phyloP scores from a whole-genome alignment of 169 alveolate genomes.

The Eimeria necatrix region DNA sequence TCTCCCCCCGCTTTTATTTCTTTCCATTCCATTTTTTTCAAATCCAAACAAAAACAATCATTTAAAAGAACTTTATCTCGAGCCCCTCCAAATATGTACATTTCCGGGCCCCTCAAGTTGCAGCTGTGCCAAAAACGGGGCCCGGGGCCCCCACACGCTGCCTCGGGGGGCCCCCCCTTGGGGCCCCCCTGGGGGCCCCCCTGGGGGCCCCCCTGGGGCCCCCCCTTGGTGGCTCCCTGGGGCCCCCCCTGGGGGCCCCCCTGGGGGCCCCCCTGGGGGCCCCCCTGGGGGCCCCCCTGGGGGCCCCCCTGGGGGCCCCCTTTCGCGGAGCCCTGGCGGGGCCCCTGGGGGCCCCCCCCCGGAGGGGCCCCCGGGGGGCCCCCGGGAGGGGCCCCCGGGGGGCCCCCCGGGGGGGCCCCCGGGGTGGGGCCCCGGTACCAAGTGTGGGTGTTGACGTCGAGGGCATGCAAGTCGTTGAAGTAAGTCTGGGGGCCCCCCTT shows the following conservation, averaged over 20 bases:
- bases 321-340: too few relatives aligned
- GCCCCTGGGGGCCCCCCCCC: too few relatives aligned
- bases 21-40: slow-evolving; percentile 92
- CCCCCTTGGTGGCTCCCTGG: too few relatives aligned
- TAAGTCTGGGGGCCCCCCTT: slow-evolving; percentile 90
- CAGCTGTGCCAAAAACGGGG: slow-evolving; percentile 94
- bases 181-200: too few relatives aligned
- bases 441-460: slow-evolving; percentile 1
- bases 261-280: too few relatives aligned
- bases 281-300: too few relatives aligned
- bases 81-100: slow-evolving; percentile 95
- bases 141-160: slow-evolving; percentile 93
- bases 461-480: slow-evolving; percentile 81
- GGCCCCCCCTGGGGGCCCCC: too few relatives aligned
- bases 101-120: slow-evolving; percentile 89
- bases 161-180: too few relatives aligned
- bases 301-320: too few relatives aligned
- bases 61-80: slow-evolving; percentile 90
- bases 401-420: slow-evolving; percentile 83
- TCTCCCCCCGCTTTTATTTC: slow-evolving; percentile 91
- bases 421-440: slow-evolving; percentile 93
- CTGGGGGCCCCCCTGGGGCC: too few relatives aligned
- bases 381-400: too few relatives aligned
- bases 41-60: slow-evolving; percentile 91
- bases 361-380: too few relatives aligned